Conservation (phyloP, 352 stramenopile species). For the Globisporangium spiculum region DNA sequence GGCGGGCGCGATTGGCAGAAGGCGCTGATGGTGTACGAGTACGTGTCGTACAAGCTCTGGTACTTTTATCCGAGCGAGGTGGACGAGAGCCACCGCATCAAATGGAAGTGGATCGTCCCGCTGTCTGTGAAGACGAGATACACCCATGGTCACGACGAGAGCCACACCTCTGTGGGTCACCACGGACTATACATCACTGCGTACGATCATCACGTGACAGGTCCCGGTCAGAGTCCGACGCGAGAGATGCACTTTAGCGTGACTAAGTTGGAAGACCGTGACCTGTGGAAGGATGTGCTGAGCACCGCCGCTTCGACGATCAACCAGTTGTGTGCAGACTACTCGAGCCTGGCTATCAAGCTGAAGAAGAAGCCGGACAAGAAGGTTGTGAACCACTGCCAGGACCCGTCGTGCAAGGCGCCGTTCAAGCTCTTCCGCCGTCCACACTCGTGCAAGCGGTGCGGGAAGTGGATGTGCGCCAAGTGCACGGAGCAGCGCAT, state of each 20-base stretch:
- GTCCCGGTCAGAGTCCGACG: slow-evolving; percentile 46
- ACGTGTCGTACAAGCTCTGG: slow-evolving; percentile 85
- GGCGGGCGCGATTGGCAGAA: slow-evolving; percentile 74
- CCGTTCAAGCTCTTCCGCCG: slow-evolving; percentile 84
- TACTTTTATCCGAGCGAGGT: slow-evolving; percentile 88
- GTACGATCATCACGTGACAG: slow-evolving; percentile 69
- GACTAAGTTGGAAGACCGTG: slow-evolving; percentile 80
- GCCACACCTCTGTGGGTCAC: slow-evolving; percentile 76
- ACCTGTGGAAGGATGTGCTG: slow-evolving; percentile 78
- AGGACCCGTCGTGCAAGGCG: slow-evolving; percentile 59
- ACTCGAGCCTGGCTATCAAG: slow-evolving; percentile 54
- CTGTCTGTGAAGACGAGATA: slow-evolving; percentile 70
- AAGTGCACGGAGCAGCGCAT: slow-evolving; percentile 82
- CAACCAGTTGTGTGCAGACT: slow-evolving; percentile 66
- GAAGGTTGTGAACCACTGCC: slow-evolving; percentile 76
- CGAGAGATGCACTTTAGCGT: slow-evolving; percentile 84
- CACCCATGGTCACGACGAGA: slow-evolving; percentile 84
- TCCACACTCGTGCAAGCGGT: slow-evolving; percentile 82
- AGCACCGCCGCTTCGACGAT: slow-evolving; percentile 53
- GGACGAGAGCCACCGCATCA: slow-evolving; percentile 74
- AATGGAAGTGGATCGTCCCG: slow-evolving; percentile 88
- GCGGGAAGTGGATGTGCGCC: slow-evolving; percentile 80
- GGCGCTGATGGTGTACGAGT: slow-evolving; percentile 84
- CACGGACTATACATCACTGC: slow-evolving; percentile 81
- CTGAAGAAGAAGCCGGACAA: slow-evolving; percentile 84